phyloP scores from a whole-genome alignment of 805 yeast genomes.

The Starmerella bombicola region DNA sequence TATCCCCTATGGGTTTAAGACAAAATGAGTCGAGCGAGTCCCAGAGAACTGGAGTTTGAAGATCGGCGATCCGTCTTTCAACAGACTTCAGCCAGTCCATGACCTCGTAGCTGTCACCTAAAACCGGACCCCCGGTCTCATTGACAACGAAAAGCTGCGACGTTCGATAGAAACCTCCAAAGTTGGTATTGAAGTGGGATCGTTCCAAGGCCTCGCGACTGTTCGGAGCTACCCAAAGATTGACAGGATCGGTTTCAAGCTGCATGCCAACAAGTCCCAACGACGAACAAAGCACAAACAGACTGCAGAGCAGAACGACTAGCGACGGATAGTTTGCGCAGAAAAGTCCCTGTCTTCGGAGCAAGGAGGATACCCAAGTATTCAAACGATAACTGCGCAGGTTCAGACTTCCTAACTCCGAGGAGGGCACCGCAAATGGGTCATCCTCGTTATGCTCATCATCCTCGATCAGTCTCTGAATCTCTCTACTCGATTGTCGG shows the following conservation, averaged over 20 bases:
- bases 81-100: slow-evolving; percentile 82
- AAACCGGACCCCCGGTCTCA: slow-evolving; percentile 48
- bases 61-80: slow-evolving; percentile 42
- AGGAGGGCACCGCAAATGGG: slow-evolving; percentile 24
- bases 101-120: slow-evolving; percentile 45
- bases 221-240: slow-evolving; percentile 77
- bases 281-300: slow-evolving; percentile 37
- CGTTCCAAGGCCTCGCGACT: slow-evolving; percentile 61
- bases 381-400: slow-evolving; percentile 36
- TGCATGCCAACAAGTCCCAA: slow-evolving; percentile 41
- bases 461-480: slow-evolving; percentile 35
- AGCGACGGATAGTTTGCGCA: slow-evolving; percentile 52
- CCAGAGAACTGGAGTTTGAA: slow-evolving; percentile 24
- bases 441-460: slow-evolving; percentile 27
- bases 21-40: slow-evolving; percentile 53
- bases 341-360: slow-evolving; percentile 41
- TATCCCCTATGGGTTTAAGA: slow-evolving; percentile 62
- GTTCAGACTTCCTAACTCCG: slow-evolving; percentile 17
- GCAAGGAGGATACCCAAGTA: slow-evolving; percentile 35
- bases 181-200: slow-evolving; percentile 56
- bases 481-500: slow-evolving; percentile 11
- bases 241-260: slow-evolving; percentile 68
- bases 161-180: slow-evolving; percentile 85
- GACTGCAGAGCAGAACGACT: slow-evolving; percentile 35
- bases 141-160: slow-evolving; percentile 71